Evolutionary conservation across 345 rosid genomes (phyloP).

Genomic region (Rhodamnia argentea): DNA sequence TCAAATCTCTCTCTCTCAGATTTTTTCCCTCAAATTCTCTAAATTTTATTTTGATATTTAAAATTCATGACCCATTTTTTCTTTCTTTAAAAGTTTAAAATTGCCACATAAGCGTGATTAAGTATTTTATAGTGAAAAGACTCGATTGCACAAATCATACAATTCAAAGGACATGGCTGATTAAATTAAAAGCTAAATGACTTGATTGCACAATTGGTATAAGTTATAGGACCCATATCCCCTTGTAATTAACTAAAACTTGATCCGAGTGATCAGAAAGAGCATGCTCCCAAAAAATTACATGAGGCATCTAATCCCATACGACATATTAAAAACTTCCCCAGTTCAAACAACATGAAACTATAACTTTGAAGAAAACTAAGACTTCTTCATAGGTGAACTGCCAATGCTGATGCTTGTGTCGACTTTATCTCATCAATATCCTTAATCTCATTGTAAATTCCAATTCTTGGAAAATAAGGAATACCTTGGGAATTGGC

Average conservation of each 20-base stretch:
- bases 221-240: neutral
- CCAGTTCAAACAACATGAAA: neutral
- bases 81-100: neutral
- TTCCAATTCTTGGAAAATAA: neutral
- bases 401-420: neutral
- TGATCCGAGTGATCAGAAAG: neutral
- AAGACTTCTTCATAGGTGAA: neutral
- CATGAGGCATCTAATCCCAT: neutral
- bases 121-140: neutral
- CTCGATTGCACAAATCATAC: neutral
- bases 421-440: neutral
- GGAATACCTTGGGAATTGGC: conserved; percentile 64
- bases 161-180: neutral
- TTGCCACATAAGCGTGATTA: neutral
- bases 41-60: neutral
- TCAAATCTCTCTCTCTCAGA: neutral
- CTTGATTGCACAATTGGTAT: neutral
- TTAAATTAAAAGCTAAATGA: neutral
- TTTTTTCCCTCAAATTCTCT: neutral
- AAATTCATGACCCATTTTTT: neutral
- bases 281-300: neutral
- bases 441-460: neutral
- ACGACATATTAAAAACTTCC: neutral
- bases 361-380: neutral
- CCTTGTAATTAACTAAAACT: neutral